Percentiles rank a stretch among this genome's conserved stretches.
Conservation (phyloP, 352 stramenopile species). For the Pythium brachiatum region DNA sequence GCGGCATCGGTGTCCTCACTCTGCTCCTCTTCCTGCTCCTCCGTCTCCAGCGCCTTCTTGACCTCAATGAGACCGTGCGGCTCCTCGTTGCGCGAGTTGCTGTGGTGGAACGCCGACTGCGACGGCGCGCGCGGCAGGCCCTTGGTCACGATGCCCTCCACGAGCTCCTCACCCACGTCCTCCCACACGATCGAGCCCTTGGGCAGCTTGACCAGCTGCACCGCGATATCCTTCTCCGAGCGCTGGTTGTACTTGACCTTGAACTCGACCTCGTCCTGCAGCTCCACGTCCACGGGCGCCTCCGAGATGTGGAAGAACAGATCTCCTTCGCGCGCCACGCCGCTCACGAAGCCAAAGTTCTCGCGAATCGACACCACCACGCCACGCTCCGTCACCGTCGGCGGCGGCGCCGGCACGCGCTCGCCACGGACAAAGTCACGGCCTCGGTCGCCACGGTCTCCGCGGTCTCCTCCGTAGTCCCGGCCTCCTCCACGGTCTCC, state of each 20-base stretch:
- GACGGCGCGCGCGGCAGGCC: conserved; percentile 36
- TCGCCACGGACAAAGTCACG: conserved; percentile 8
- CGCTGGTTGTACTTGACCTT: conserved; percentile 71
- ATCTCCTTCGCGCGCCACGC: conserved; percentile 63
- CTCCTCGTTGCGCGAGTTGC: conserved; percentile 37
- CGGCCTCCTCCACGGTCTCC: conserved; percentile 12
- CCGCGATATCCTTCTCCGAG: conserved; percentile 69
- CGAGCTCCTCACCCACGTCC: conserved; percentile 53
- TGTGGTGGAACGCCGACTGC: conserved; percentile 31
- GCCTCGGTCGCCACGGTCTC: background rate
- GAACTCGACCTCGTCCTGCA: conserved; percentile 78
- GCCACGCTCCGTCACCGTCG: conserved; percentile 21
- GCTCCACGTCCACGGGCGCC: conserved; percentile 58
- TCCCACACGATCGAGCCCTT: conserved; percentile 78
- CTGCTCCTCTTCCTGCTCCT: conserved; percentile 4
- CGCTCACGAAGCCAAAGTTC: conserved; percentile 41
- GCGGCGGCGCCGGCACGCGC: conserved; percentile 12
- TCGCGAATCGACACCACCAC: conserved; percentile 29
- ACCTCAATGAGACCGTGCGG: conserved; percentile 48
- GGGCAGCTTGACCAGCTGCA: conserved; percentile 56
- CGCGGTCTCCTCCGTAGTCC: conserved; percentile 30
- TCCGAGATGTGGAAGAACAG: conserved; percentile 85
- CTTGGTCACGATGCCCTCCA: conserved; percentile 66
- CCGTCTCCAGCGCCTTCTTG: background rate
- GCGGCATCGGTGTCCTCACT: conserved; percentile 10